Evolutionary conservation across 1,284 basidiomycete species (phyloP), one percentile per base, ranked within the genome.

Genomic region (Austropuccinia psidii): DNA sequence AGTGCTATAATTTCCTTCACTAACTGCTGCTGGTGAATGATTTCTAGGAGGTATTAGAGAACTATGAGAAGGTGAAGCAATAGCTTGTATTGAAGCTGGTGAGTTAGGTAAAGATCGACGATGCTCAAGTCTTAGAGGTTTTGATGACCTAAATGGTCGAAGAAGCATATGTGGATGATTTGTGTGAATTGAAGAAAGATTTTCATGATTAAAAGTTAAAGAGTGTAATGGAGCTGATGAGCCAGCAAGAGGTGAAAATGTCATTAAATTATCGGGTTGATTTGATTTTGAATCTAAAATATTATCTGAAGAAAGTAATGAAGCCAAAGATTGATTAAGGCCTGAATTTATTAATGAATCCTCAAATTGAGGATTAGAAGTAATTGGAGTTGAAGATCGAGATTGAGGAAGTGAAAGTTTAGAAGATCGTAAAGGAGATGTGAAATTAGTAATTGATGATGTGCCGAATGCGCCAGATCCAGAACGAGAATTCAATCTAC

Each of bases 21-120:
- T 58, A 45, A 39, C 47, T 27, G 29, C 45, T 21, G 54, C 54
- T 9, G 55, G 58, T 50, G 55, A 72, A 33, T 31, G 33, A 43
- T 41, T 50, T 6, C 58, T 43, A 9, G 45, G 58, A 7, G 47
- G 69, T 13, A 66, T 33, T 27, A 66, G 17, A 0, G 64, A 66
- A 21, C 33, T 49, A n/a, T 49, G 64, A 21, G 64, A 66, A 17
- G 54, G 64, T 24, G 47, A 52, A 19, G 64, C 35, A 19, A 52
- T 33, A 17, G 64, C 64, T n/a, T 52, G 64, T 8, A 66, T 27
- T n/a, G 69, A 47, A 11, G 43, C 57, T 19, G 69, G 69, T 9
- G 69, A 61, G n/a, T 33, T 72, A 35, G 69, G 69, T 39, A 72
- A 58, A 13, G 69, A 72, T 24, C 69, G 55, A 33, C 69, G 55